Evolutionary conservation across 2,329 filamentous ascomycete species (phyloP).

Genomic region (Coniella lustricola): DNA sequence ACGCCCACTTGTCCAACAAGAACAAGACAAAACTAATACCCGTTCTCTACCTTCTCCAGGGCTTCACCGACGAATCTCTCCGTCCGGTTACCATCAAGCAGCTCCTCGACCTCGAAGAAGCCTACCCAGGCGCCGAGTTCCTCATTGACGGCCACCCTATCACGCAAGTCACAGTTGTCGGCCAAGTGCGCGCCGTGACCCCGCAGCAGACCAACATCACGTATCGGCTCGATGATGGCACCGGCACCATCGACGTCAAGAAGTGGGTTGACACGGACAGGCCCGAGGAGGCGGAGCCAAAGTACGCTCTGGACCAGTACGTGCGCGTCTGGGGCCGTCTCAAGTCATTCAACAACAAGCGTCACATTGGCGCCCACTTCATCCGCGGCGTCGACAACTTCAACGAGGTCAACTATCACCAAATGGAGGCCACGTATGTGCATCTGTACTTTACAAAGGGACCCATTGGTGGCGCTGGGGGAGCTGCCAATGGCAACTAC

Average conservation of each 20-base stretch:
- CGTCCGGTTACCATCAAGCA: conserved; percentile 96
- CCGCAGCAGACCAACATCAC: conserved; percentile 87
- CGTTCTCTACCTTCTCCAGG: conserved; percentile 27
- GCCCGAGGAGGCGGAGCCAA: conserved; percentile 38
- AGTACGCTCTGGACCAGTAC: conserved; percentile 67
- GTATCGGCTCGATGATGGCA: conserved; percentile 92
- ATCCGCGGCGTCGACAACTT: conserved; percentile 74
- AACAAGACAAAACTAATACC: not conserved
- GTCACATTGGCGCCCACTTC: conserved; percentile 71
- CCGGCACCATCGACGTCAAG: conserved; percentile 84
- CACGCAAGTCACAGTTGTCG: conserved; percentile 76
- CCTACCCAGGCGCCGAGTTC: conserved; percentile 67
- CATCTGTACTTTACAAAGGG: conserved; percentile 80
- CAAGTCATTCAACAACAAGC: conserved; percentile 77
- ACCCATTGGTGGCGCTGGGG: conserved; percentile 34
- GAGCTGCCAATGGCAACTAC: conserved; percentile 26
- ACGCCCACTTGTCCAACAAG: not conserved
- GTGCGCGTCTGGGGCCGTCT: conserved; percentile 81
- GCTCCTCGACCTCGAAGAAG: conserved; percentile 72
- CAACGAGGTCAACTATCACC: conserved; percentile 90
- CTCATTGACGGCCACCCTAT: conserved; percentile 71
- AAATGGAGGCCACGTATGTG: conserved; percentile 82
- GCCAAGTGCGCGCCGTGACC: conserved; percentile 81
- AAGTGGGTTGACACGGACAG: conserved; percentile 69
- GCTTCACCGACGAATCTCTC: conserved; percentile 74